Evolutionary conservation across 257 asterid genomes (phyloP).

Genomic region (Solanum sitiens): DNA sequence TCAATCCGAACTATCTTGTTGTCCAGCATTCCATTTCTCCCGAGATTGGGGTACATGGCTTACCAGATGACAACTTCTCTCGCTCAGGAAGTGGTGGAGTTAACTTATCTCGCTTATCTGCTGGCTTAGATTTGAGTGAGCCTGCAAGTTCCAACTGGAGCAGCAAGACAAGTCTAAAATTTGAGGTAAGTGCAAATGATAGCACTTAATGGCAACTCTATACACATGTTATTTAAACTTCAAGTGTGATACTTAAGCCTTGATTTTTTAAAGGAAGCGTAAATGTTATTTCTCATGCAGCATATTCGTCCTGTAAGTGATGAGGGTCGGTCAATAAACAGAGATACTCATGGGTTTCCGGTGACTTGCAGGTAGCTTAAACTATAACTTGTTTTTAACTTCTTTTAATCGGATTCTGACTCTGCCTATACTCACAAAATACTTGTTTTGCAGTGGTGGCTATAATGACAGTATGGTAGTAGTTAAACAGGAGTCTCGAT

Average conservation of each 20-base stretch:
- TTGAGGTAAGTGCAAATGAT: conserved; percentile 51
- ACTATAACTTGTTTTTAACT: conserved; percentile 3
- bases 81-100: conserved; percentile 88
- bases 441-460: conserved; percentile 60
- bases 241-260: background rate
- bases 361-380: conserved; percentile 80
- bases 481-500: conserved; percentile 85
- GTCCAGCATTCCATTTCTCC: conserved; percentile 86
- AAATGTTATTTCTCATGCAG: conserved; percentile 31
- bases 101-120: conserved; percentile 74
- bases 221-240: background rate
- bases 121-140: conserved; percentile 85
- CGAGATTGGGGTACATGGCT: conserved; percentile 80
- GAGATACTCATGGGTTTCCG: conserved; percentile 88
- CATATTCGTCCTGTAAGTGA: conserved; percentile 73
- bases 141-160: conserved; percentile 96
- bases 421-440: background rate
- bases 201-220: background rate
- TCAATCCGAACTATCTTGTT: conserved; percentile 19
- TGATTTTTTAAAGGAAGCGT: background rate
- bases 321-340: conserved; percentile 66
- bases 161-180: conserved; percentile 83
- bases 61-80: conserved; percentile 75
- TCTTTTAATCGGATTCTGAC: background rate
- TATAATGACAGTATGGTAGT: conserved; percentile 83